phyloP scores from a whole-genome alignment of 495 filamentous ascomycete species.

The Talaromyces liani region DNA sequence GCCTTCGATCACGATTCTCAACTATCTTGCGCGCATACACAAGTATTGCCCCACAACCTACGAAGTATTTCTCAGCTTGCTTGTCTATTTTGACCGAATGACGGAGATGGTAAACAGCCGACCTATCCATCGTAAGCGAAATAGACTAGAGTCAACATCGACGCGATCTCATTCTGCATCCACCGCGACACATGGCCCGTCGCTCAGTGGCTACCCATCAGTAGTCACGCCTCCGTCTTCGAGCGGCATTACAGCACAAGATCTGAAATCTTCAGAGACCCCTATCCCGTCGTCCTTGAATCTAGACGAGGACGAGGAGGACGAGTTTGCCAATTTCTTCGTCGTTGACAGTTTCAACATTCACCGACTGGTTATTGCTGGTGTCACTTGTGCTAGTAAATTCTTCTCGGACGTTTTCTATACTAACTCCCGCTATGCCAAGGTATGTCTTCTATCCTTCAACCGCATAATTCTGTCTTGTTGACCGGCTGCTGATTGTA shows the following conservation, averaged over 20 bases:
- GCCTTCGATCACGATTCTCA: constrained; percentile 91
- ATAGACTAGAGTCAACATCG: constrained; percentile 16
- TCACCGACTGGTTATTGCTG: constrained; percentile 92
- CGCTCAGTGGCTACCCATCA: constrained; percentile 8
- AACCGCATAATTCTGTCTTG: neutral
- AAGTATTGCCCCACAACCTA: constrained; percentile 99
- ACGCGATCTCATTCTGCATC: constrained; percentile 2
- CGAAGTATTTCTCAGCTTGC: constrained; percentile 89
- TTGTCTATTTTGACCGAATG: constrained; percentile 99
- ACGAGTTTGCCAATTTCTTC: constrained; percentile 72
- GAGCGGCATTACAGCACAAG: constrained; percentile 25
- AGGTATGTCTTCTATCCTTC: constrained; percentile 51
- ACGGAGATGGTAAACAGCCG: constrained; percentile 87
- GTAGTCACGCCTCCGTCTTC: constrained; percentile 34
- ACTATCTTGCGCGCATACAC: constrained; percentile 93
- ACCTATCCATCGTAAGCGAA: constrained; percentile 41
- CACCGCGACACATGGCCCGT: neutral
- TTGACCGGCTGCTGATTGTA: neutral
- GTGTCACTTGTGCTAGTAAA: constrained; percentile 97
- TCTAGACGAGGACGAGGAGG: constrained; percentile 38
- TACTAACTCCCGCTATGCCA: constrained; percentile 98
- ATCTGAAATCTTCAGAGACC: constrained; percentile 22
- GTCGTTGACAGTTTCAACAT: constrained; percentile 99
- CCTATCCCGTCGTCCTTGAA: constrained; percentile 19
- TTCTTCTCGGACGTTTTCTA: constrained; percentile 99